Evolutionary conservation across 805 yeast genomes (phyloP), one percentile per base, ranked within the genome.

Genomic region (Wickerhamiella bombiphila): DNA sequence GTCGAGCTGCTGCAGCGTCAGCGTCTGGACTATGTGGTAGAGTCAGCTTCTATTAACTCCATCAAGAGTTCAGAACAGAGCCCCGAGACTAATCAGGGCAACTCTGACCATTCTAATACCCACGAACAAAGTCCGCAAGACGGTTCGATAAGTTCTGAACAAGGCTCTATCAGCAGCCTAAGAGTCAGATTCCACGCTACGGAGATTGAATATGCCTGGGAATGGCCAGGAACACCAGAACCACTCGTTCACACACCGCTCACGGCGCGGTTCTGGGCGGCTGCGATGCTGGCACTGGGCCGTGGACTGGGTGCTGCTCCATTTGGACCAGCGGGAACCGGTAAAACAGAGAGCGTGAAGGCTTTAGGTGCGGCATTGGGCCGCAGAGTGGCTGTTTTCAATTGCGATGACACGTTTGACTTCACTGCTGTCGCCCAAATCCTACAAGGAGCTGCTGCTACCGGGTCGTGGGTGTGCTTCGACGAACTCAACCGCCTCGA

Each of bases 321-420:
- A 1, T 74, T 79, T 56, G 97, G 97, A 0, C 96, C 97, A 1
- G 95, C 97, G 2, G 97, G 97, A 30, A 88, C 97, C 0, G 97
- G 97, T 46, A 88, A 88, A 53, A 88, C 97, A 0, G 97, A 88
- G 53, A 69, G 93, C 0, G 68, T 88, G 19, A 88, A 88, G 53
- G 80, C 93, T 0, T 60, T 86, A 22, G 95, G 91, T 1, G 73
- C 73, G 30, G 72, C 72, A 28, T 59, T 88, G 5, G 97, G 97
- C 5, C 67, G 73, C 41, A 70, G 74, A 70, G 94, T 83, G 0
- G 55, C 80, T 8, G 94, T 88, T 0, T 86, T 88, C 55, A 77
- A 83, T 52, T 88, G 97, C 60, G 97, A 88, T 50, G 94, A 86
- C 36, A 61, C 80, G 0, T 88, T 82, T 60, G 94, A 86, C 49